Base-by-base conservation (phyloP, 768 basidiomycete species). In the Xerocomus spinulosus region DNA sequence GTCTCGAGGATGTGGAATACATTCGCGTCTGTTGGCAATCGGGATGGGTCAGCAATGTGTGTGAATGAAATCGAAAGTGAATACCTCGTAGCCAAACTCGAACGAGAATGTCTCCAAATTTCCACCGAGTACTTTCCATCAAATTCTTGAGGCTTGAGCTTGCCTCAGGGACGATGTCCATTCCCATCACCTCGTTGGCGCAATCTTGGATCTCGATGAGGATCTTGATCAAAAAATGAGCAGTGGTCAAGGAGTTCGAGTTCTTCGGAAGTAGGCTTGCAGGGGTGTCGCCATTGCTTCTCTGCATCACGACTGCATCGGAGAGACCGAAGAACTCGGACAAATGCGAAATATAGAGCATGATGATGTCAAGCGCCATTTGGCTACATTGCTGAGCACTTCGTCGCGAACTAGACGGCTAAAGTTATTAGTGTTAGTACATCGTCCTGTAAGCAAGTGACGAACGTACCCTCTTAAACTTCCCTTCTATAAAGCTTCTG, bases 401-500 rank as follows among this genome's bases (percentile, higher is more conserved):
- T 43, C 93, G 84, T 20, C 87, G 81, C 15, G 81, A 79, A 13
- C 75, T 72, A 9, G 73, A 44, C 62, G 53, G 56, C 59, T 70
- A 32, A 58, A 56, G 40, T 33, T 25, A 12, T 23, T 3, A 20
- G n/a, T 15, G 17, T 66, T 17, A 48, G 39, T 21, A 37, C 2
- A 26, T 29, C 26, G 28, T 48, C 15, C 9, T 14, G 12, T 18
- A 14, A 37, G 21, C 18, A 8, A 34, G 30, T 3, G 17, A 29
- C 24, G 28, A 42, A 61, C 70, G 46, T 45, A 93, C 93, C 78
- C 85, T 92, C 65, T 83, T 86, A 64, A 88, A 93, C 66, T 89
- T 92, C 5, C 96, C 95, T 35, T 96, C 93, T 70, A 94, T 82
- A 61, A 93, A 95, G 20, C 80, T 82, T 66, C 81, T 89, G 2